Evolutionary conservation across 129 eudicot genomes (phyloP).

Genomic region (Smallanthus sonchifolius): DNA sequence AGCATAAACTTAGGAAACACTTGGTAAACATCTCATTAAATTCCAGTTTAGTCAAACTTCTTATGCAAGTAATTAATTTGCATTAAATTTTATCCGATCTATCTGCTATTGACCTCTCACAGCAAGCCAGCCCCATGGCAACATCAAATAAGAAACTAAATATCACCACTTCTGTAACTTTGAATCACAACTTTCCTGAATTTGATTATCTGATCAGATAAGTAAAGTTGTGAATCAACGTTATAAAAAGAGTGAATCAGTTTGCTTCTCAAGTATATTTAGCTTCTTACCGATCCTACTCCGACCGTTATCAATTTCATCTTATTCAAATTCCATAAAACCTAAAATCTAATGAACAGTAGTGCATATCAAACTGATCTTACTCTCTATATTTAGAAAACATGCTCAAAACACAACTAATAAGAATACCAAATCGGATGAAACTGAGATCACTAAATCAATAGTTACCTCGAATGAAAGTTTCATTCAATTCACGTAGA

Average conservation of each 20-base stretch:
- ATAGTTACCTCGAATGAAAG: conserved; percentile 55
- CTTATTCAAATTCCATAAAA: conserved; percentile 3
- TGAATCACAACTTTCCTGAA: not conserved
- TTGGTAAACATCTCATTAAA: not conserved
- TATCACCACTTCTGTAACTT: not conserved
- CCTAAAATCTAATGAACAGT: not conserved
- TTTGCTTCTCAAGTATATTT: not conserved
- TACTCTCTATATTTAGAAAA: not conserved
- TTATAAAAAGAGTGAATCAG: not conserved
- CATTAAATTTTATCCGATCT: not conserved
- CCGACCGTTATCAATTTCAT: not conserved
- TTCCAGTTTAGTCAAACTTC: not conserved
- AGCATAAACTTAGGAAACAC: not conserved
- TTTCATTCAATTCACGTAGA: conserved; percentile 65
- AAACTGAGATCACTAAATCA: not conserved
- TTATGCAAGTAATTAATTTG: not conserved
- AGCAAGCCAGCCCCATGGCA: conserved; percentile 11
- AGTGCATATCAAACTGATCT: not conserved
- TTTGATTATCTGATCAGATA: not conserved
- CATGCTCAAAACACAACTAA: not conserved
- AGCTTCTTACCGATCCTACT: not conserved
- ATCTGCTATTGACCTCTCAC: not conserved
- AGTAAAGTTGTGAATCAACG: not conserved
- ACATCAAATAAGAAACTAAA: not conserved
- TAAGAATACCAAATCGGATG: not conserved